A percentile compares a stretch with the other conserved stretches of the same genome.
phyloP scores from a whole-genome alignment of 441 rosid species.

The Gossypium davidsonii region DNA sequence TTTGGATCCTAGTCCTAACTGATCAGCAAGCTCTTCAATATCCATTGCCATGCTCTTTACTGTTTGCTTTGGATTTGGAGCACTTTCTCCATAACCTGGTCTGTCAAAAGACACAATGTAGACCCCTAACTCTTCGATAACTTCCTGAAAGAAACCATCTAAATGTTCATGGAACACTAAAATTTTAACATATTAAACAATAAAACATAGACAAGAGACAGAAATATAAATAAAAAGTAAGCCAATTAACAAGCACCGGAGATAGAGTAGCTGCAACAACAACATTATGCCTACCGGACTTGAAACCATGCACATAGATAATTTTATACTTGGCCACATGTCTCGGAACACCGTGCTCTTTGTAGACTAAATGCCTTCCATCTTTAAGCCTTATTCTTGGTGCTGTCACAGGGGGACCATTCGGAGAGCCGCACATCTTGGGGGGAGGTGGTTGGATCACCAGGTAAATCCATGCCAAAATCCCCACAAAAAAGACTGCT shows the following conservation, averaged over 20 bases:
- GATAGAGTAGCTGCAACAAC: slow-evolving; percentile 31
- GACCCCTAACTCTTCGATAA: slow-evolving; percentile 39
- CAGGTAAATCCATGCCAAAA: slow-evolving; percentile 38
- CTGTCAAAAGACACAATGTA: slow-evolving; percentile 56
- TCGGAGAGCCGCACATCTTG: slow-evolving; percentile 39
- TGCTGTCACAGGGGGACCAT: slow-evolving; percentile 47
- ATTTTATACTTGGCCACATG: slow-evolving; percentile 38
- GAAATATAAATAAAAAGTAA: neutral
- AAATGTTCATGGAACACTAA: neutral
- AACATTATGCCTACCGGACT: slow-evolving; percentile 43
- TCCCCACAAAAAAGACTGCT: slow-evolving; percentile 31
- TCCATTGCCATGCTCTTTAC: slow-evolving; percentile 46
- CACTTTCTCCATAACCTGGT: slow-evolving; percentile 74
- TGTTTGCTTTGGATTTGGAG: slow-evolving; percentile 46
- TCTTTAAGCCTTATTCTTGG: slow-evolving; percentile 55
- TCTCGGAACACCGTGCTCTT: slow-evolving; percentile 50
- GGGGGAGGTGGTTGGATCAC: slow-evolving; percentile 49
- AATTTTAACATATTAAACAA: neutral
- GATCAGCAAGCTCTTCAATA: slow-evolving; percentile 65
- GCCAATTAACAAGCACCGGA: slow-evolving; percentile 28
- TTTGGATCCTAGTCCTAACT: slow-evolving; percentile 46
- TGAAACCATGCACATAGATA: slow-evolving; percentile 44
- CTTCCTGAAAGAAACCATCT: slow-evolving; percentile 34
- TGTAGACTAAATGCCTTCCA: slow-evolving; percentile 57
- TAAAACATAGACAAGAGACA: neutral